Evolutionary conservation across 176 grass and related monocot species (phyloP).

Genomic region (Carex cristatella): DNA sequence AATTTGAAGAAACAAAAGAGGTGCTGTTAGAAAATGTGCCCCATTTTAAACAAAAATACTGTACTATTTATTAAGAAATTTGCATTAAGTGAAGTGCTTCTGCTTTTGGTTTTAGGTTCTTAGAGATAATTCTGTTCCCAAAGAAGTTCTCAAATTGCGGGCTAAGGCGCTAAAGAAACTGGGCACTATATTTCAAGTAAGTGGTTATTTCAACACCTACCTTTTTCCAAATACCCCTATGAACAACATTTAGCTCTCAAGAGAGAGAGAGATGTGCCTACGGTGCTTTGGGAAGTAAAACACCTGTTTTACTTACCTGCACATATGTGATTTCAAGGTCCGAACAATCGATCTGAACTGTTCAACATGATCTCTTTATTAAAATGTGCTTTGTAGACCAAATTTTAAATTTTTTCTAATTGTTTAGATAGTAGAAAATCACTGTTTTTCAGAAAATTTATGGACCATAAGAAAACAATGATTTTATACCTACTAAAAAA

Average conservation of each 20-base stretch:
- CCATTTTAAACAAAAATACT: not conserved
- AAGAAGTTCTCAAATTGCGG: conserved; percentile 57
- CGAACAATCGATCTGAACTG: too few relatives aligned
- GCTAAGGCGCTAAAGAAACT: conserved; percentile 78
- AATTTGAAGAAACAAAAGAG: not conserved
- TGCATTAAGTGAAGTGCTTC: not conserved
- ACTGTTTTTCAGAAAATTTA: too few relatives aligned
- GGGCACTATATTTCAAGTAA: conserved; percentile 90
- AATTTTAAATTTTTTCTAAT: too few relatives aligned
- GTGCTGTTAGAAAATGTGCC: not conserved
- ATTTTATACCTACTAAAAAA: too few relatives aligned
- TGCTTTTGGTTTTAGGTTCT: conserved; percentile 51
- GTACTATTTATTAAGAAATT: not conserved
- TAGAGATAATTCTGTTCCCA: conserved; percentile 55
- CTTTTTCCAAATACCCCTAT: not conserved
- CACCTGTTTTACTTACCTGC: too few relatives aligned
- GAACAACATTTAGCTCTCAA: not conserved
- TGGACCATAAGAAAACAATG: too few relatives aligned
- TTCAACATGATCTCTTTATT: too few relatives aligned
- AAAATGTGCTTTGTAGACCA: too few relatives aligned
- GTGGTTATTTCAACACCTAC: conserved; percentile 7
- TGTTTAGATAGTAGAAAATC: too few relatives aligned
- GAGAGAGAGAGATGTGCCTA: too few relatives aligned
- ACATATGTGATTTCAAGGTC: too few relatives aligned
- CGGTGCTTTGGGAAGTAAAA: too few relatives aligned